Base-by-base conservation (phyloP, 176 grass and related monocot genomes). In the Eremochloa ophiuroides region DNA sequence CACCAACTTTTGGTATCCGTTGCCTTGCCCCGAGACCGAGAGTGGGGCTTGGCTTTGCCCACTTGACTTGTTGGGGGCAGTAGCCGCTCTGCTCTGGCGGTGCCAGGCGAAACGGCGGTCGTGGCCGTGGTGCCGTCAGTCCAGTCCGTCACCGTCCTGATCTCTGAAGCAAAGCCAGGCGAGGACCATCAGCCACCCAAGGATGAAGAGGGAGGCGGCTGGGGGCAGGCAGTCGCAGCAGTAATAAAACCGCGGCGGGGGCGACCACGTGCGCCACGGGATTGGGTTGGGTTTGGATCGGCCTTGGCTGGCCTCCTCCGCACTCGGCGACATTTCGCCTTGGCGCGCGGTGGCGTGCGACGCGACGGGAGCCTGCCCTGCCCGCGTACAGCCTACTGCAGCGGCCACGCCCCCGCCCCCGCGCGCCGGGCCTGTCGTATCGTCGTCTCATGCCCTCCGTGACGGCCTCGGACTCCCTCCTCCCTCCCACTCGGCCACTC, bases 181-280 rank as follows among this genome's bases (percentile, higher is more conserved):
- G 22, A n/a, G n/a, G 20, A 22, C 27, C 14, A n/a, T 6, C 48
- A 2, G 18, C 7, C 20, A 53, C 0, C 18, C 46, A 17, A 48
- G 2, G 16, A 5, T 46, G 13, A 13, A 14, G 14, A 22, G 47
- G 17, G 37, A 7, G 37, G 37, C n/a, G n/a, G n/a, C n/a, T n/a
- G 37, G 7, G 37, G 37, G 48, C 17, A 16, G 18, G 17, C 5
- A 7, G 46, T 18, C 15, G 15, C 48, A 26, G 56, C 58, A 4
- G 73, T 44, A 56, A 58, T 72, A 80, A 71, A 79, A 35, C 47
- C 67, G 39, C 60, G 48, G 61, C 18, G 58, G 66, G 55, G 66
- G 74, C 51, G 71, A 34, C 85, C 87, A 89, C 87, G 87, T 89
- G 82, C 69, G 76, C 62, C 28, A 26, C 59, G 50, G 50, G 18